Conservation (phyloP, 768 basidiomycete species). For the Goffeauzyma gilvescens region DNA sequence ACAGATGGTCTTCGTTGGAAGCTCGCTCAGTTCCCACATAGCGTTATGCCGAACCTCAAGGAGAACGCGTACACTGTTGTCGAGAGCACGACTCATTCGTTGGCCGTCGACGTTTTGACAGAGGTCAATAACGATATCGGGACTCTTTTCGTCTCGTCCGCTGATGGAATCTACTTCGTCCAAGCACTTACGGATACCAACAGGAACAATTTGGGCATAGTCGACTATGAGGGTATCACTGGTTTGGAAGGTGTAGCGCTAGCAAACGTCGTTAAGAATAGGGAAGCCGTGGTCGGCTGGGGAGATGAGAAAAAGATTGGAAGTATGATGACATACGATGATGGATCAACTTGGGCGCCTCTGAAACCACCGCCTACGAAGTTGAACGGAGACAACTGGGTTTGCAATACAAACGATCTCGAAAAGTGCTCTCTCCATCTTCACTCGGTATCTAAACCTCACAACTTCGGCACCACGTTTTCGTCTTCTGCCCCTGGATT, state of each 20-base stretch:
- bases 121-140: slow-evolving; percentile 45
- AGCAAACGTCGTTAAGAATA: slow-evolving; percentile 68
- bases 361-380: slow-evolving; percentile 47
- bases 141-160: slow-evolving; percentile 86
- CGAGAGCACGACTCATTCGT: slow-evolving; percentile 77
- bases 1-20: slow-evolving; percentile 70
- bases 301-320: slow-evolving; percentile 52
- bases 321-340: slow-evolving; percentile 74
- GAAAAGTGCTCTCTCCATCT: slow-evolving; percentile 62
- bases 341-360: slow-evolving; percentile 39
- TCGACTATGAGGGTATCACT: slow-evolving; percentile 63
- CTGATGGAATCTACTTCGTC: slow-evolving; percentile 87
- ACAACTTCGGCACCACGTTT: slow-evolving; percentile 86
- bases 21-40: slow-evolving; percentile 76
- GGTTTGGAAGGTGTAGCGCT: slow-evolving; percentile 55
- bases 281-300: slow-evolving; percentile 60
- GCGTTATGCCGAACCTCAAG: slow-evolving; percentile 24
- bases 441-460: slow-evolving; percentile 76
- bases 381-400: slow-evolving; percentile 42
- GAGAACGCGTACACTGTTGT: slow-evolving; percentile 72
- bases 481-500: slow-evolving; percentile 86
- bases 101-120: slow-evolving; percentile 81
- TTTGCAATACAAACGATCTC: slow-evolving; percentile 43
- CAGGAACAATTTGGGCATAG: slow-evolving; percentile 66
- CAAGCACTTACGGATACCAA: slow-evolving; percentile 82